phyloP scores from a whole-genome alignment of 1,139 yeast genomes.

The Saccharomycopsis crataegensis region DNA sequence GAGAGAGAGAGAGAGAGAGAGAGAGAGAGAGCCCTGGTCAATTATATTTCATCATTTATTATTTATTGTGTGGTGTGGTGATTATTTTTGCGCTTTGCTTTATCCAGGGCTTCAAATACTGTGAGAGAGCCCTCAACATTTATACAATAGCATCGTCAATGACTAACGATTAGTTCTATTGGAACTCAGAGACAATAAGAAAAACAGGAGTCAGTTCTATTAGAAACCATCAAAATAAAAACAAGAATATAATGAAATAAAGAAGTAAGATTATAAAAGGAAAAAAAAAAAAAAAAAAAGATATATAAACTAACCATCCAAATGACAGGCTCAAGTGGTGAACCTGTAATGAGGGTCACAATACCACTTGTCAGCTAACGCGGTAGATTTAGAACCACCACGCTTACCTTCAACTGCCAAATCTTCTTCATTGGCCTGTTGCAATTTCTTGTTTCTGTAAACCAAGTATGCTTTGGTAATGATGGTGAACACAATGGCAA shows the following conservation, averaged over 20 bases:
- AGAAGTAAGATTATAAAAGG: no score
- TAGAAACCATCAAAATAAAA: neutral
- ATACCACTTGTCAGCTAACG: slow-evolving; percentile 13
- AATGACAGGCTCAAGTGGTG: neutral
- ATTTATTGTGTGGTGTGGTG: neutral
- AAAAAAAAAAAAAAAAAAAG: neutral
- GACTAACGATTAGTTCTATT: no score
- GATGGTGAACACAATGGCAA: slow-evolving; percentile 6
- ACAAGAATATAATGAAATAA: no score
- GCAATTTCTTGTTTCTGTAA: slow-evolving; percentile 16
- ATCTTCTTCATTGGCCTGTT: slow-evolving; percentile 16
- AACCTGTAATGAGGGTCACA: slow-evolving; percentile 18
- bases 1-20: neutral
- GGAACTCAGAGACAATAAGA: no score
- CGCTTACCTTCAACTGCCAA: slow-evolving; percentile 16
- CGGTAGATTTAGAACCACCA: slow-evolving; percentile 13
- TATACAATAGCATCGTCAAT: no score
- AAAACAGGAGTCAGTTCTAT: neutral
- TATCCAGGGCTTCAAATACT: neutral
- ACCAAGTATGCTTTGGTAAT: slow-evolving; percentile 3
- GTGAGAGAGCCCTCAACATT: no score
- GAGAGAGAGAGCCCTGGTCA: no score
- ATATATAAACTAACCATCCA: neutral
- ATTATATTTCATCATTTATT: no score
- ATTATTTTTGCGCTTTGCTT: neutral